Evolutionary conservation across 306 rosid species (phyloP), one percentile per base, ranked within the genome.

Genomic region (Dalbergia cultrata): DNA sequence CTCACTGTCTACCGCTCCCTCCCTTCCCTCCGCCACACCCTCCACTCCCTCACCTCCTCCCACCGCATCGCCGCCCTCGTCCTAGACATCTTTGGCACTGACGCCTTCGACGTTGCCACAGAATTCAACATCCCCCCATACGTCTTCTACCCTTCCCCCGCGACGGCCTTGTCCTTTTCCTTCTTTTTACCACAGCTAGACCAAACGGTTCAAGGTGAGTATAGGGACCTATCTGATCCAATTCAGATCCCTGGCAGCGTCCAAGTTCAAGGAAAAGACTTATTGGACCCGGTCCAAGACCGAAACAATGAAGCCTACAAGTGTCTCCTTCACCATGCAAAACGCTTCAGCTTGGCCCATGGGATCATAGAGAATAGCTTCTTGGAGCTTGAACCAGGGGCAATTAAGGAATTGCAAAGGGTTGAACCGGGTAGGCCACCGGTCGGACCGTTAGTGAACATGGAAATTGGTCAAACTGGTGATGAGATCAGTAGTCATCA

Each of bases 351-450:
- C 1, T 14, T 81, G 11, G 94, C 94, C 0, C 86, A 85, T 8
- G 97, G 97, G 0, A 56, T 91, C 26, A 60, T 93, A 59, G 84
- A 63, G 7, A 93, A 93, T 31, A 85, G 90, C 74, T 93, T 93
- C 77, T 2, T 13, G 22, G 97, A 91, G 22, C 78, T 93, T 45
- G 98, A 93, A 83, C 90, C 87, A 6, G 89, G 83, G 6, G 78
- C 90, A 1, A 7, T 88, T 0, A 63, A 77, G 19, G 69, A 78
- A 0, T 70, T 93, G 17, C 87, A 19, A 7, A 75, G 58, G 43
- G 45, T 45, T 0, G 84, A 85, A 44, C 80, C 79, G 7, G 90
- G 91, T 1, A 76, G 60, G 14, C 90, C 92, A 0, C 83, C 93
- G 9, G 85, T 93, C 6, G 97, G 97, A 17, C 96, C 92, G 4